Base-by-base conservation (phyloP, 75 land plant genomes). In the Cryptomeria japonica region DNA sequence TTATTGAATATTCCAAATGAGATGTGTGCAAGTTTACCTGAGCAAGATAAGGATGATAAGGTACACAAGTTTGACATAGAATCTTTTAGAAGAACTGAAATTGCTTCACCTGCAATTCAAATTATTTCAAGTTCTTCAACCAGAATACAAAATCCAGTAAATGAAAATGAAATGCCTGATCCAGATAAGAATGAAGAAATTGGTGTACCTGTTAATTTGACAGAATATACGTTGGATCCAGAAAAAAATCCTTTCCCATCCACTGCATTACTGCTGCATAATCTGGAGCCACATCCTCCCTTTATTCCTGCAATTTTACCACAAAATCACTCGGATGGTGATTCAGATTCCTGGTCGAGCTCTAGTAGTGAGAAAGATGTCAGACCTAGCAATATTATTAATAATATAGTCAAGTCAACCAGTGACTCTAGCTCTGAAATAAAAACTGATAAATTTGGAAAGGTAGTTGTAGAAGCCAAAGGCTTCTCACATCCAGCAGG, bases 281-380 rank as follows among this genome's bases (percentile, higher is more conserved):
- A 79, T 5, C 42, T 5, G 2, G 42, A 38, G 44, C 22, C 25
- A 5, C 25, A 5, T 79, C 44, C 82, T 79, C 82, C 16, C 42
- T 42, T n/a, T 28, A 49, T 11, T 25, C n/a, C 49, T 80, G 84
- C 28, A 42, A 44, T 42, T 25, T 28, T 49, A 19, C 7, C 14
- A 80, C 39, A 78, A 19, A 8, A 80, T 42, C 84, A 80, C 3
- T 80, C 84, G 12, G 51, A 80, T 80, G 28, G 25, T 80, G 84
- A 80, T 41, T 80, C 84, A 80, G 84, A 80, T 80, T 80, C 84
- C 47, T 80, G 84, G 84, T 80, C 84, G 28, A 44, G 84, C 51
- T 80, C 84, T 11, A 44, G 46, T 28, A 80, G 51, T 80, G 84
- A 80, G 46, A 80, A 80, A 28, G 12, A 38, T 80, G 44, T 44